Conservation (phyloP, 2,329 filamentous ascomycete species). For the Ilyonectria mors-panacis region DNA sequence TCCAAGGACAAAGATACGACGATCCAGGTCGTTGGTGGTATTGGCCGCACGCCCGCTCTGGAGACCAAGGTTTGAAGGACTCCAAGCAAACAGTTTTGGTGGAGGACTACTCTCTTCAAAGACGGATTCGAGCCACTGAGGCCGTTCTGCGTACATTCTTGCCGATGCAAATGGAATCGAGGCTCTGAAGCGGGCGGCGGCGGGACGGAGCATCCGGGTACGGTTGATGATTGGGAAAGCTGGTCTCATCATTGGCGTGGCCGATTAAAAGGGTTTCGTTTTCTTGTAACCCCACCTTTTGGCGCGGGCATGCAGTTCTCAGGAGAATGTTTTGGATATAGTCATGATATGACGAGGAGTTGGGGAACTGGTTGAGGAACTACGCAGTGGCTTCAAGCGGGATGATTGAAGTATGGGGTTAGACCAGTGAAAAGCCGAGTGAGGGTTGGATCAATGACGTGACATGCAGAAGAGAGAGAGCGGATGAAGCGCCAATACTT, state of each 20-base stretch:
- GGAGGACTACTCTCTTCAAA: slow-evolving; percentile 45
- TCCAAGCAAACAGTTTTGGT: slow-evolving; percentile 57
- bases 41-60: background rate
- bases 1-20: slow-evolving; percentile 84
- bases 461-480: background rate
- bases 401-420: background rate
- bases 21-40: slow-evolving; percentile 36
- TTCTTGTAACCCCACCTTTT: background rate
- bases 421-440: background rate
- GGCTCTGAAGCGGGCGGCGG: background rate
- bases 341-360: background rate
- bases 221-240: background rate
- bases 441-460: background rate
- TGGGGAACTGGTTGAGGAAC: background rate
- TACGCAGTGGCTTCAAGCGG: background rate
- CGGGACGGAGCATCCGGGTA: background rate
- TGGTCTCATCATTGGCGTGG: slow-evolving; percentile 9
- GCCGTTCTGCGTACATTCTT: slow-evolving; percentile 47
- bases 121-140: slow-evolving; percentile 54
- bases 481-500: background rate
- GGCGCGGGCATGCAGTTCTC: background rate
- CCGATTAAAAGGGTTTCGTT: too few relatives aligned
- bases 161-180: slow-evolving; percentile 6
- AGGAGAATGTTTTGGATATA: background rate
- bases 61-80: slow-evolving; percentile 47